These are phyloP conservation scores for Micractinium conductrix DNA, from an alignment of 139 green algal species.

Conservation along the genomic window DNA sequence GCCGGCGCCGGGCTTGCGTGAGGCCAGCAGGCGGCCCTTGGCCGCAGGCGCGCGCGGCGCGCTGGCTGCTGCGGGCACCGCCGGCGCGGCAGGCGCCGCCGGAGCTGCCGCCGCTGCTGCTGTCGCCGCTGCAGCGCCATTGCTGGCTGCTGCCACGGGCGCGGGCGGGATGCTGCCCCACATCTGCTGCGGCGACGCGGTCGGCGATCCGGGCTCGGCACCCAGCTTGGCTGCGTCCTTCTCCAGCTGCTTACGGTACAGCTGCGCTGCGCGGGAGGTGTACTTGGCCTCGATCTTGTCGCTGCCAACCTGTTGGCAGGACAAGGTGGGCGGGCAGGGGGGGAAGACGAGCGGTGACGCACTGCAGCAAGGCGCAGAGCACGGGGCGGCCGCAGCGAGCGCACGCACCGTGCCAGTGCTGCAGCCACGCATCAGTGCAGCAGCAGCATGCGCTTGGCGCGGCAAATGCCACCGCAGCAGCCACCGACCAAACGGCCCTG, in stretches of 20 bases:
- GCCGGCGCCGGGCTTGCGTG: slow-evolving; percentile 21
- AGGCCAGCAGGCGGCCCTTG: slow-evolving; percentile 41
- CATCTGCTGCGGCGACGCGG: slow-evolving; percentile 11
- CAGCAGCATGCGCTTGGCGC: too few relatives aligned
- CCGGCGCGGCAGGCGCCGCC: background rate
- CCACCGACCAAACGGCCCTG: too few relatives aligned
- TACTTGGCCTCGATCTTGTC: slow-evolving; percentile 99
- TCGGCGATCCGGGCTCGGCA: background rate
- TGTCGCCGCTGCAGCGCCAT: slow-evolving; percentile 3
- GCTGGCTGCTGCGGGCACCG: background rate
- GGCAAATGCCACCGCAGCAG: too few relatives aligned
- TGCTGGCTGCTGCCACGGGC: slow-evolving; percentile 4
- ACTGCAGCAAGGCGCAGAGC: background rate
- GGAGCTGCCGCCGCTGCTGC: background rate
- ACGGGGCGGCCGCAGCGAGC: background rate
- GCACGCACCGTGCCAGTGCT: too few relatives aligned
- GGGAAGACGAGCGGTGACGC: too few relatives aligned
- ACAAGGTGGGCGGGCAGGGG: background rate
- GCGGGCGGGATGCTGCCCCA: slow-evolving; percentile 16
- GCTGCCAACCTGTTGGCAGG: slow-evolving; percentile 49
- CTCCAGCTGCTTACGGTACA: slow-evolving; percentile 91
- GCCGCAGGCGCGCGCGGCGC: slow-evolving; percentile 18
- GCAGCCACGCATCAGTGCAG: too few relatives aligned
- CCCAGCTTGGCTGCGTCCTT: slow-evolving; percentile 81
- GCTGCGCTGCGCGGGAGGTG: slow-evolving; percentile 88